These are phyloP conservation scores for Nannochloropsis gaditana DNA, from an alignment of 108 stramenopile species.

Conservation along the genomic window DNA sequence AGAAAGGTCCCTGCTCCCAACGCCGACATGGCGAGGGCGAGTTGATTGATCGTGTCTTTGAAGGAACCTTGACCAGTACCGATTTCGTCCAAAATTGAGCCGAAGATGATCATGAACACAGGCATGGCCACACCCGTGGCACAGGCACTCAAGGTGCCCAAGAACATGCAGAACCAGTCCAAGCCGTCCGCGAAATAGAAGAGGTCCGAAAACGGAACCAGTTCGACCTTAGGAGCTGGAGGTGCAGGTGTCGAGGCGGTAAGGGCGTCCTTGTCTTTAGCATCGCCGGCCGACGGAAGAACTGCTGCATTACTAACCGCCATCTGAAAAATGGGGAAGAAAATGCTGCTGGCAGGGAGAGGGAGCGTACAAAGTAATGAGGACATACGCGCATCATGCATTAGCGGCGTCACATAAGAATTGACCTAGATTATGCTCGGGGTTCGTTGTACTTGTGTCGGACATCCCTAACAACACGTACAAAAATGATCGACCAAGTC, in stretches of 20 bases:
- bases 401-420: no score
- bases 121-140: constrained; percentile 25
- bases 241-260: background rate
- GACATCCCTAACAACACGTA: no score
- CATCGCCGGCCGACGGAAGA: background rate
- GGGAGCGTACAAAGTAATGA: no score
- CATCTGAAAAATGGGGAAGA: background rate
- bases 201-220: background rate
- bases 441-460: no score
- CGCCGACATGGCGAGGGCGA: constrained; percentile 21
- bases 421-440: no score
- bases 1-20: constrained; percentile 27
- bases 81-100: constrained; percentile 32
- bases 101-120: constrained; percentile 35
- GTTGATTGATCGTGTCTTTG: constrained; percentile 17
- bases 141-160: constrained; percentile 10
- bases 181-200: background rate
- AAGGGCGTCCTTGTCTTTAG: background rate
- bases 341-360: no score
- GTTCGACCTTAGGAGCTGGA: background rate
- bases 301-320: background rate
- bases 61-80: background rate
- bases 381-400: no score
- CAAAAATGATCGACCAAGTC: no score
- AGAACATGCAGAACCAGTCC: background rate